phyloP scores from a whole-genome alignment of 305 asterid genomes.

The Rubia tinctorum region DNA sequence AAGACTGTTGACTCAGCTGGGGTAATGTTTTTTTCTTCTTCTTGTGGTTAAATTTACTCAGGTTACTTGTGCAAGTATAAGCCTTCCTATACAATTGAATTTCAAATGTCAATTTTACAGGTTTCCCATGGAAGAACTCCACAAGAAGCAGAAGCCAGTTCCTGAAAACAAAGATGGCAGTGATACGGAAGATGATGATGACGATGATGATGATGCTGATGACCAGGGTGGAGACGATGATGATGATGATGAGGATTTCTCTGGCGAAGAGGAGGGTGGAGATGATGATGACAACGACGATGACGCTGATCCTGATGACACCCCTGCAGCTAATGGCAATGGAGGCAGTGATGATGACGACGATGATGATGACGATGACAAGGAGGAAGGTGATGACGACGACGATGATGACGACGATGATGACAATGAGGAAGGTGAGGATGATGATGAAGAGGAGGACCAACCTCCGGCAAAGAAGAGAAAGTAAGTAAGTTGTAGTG shows the following conservation, averaged over 20 bases:
- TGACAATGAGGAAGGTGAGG: conserved; percentile 33
- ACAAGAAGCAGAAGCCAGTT: conserved; percentile 36
- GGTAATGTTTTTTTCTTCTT: conserved; percentile 31
- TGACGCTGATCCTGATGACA: conserved; percentile 52
- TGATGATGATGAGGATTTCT: conserved; percentile 64
- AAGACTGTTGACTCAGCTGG: conserved; percentile 24
- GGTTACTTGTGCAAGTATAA: not conserved
- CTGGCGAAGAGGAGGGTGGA: conserved; percentile 56
- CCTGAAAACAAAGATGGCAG: conserved; percentile 60
- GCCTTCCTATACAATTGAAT: conserved; percentile 5
- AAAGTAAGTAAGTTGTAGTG: conserved; percentile 43
- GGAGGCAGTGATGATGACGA: conserved; percentile 34
- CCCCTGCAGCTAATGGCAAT: conserved; percentile 32
- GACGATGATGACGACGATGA: conserved; percentile 25
- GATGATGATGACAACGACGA: conserved; percentile 75
- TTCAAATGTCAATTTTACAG: conserved; percentile 27
- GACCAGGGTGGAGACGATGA: conserved; percentile 56
- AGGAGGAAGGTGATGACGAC: conserved; percentile 30
- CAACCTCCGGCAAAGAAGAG: conserved; percentile 93
- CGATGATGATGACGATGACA: conserved; percentile 15
- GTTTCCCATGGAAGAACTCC: conserved; percentile 59
- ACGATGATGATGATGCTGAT: conserved; percentile 51
- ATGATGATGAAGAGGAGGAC: conserved; percentile 71
- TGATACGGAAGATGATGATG: conserved; percentile 78
- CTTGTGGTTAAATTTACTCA: not conserved